phyloP scores from a whole-genome alignment of 2,329 filamentous ascomycete genomes.

The Xylariomycetidae sp. region DNA sequence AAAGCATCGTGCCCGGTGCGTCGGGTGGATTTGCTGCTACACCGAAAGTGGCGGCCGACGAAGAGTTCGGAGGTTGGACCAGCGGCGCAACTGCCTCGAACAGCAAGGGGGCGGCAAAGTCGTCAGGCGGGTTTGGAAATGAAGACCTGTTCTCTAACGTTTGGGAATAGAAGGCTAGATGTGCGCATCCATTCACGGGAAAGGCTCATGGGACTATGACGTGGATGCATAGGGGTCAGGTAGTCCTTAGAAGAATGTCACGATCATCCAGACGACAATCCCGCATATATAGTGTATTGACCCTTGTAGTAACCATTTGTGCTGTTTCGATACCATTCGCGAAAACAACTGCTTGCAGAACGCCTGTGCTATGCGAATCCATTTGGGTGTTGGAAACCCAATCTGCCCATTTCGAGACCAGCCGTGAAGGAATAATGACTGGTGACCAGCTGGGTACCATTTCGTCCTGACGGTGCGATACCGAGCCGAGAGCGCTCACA shows the following conservation, averaged over 20 bases:
- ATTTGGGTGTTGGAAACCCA: no score
- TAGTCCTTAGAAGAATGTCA: not conserved
- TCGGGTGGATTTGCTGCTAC: slow-evolving; percentile 58
- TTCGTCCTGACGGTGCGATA: no score
- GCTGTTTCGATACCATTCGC: not conserved
- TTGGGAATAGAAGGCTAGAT: slow-evolving; percentile 64
- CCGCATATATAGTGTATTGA: no score
- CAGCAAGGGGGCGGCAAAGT: slow-evolving; percentile 41
- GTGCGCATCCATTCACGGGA: no score
- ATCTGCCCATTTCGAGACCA: no score
- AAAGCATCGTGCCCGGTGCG: slow-evolving; percentile 55
- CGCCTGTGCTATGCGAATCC: slow-evolving; percentile 33
- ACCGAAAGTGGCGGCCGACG: slow-evolving; percentile 75
- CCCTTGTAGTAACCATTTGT: not conserved
- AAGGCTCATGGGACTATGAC: not conserved
- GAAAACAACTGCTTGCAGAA: slow-evolving; percentile 13
- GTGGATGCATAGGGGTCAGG: no score
- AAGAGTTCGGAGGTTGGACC: slow-evolving; percentile 95
- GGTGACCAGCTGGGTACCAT: no score
- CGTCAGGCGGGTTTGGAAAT: slow-evolving; percentile 55
- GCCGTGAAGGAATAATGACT: no score
- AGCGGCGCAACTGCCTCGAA: slow-evolving; percentile 52
- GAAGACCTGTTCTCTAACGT: slow-evolving; percentile 96
- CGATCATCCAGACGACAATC: not conserved
- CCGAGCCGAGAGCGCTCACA: no score